Percentiles rank a stretch among this genome's conserved stretches.
Conservation (phyloP, 768 basidiomycete genomes). For the Lactarius evosmus region DNA sequence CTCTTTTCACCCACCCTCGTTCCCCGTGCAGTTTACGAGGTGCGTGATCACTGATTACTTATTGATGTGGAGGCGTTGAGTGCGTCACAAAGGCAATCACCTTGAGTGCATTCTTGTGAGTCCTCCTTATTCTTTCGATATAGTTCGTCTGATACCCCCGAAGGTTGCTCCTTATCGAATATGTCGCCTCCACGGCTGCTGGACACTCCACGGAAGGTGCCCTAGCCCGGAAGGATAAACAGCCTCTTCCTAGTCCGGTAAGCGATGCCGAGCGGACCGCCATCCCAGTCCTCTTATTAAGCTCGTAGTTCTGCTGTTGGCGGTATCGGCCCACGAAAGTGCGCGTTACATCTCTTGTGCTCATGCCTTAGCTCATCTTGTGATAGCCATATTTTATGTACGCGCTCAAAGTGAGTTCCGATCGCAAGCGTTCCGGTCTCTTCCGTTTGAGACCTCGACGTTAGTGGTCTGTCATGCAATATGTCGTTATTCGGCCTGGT, state of each 20-base stretch:
- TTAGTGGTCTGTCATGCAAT: constrained; percentile 88
- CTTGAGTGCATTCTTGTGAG: constrained; percentile 82
- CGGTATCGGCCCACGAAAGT: constrained; percentile 80
- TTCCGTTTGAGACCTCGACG: constrained; percentile 13
- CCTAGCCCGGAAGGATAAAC: constrained; percentile 77
- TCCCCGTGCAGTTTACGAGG: constrained; percentile 60
- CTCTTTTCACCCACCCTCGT: constrained; percentile 35
- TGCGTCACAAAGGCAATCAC: constrained; percentile 58
- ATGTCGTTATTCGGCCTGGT: constrained; percentile 69
- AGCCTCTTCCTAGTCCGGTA: constrained; percentile 64
- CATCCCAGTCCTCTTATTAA: neutral
- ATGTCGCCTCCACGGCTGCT: constrained; percentile 66
- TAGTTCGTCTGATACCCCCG: neutral
- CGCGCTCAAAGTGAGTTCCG: constrained; percentile 61
- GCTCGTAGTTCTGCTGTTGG: constrained; percentile 69
- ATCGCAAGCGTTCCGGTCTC: neutral
- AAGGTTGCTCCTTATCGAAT: constrained; percentile 80
- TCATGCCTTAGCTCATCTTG: constrained; percentile 17
- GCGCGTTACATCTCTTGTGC: neutral
- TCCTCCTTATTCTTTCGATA: constrained; percentile 16
- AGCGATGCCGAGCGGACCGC: constrained; percentile 28
- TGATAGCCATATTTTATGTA: constrained; percentile 83
- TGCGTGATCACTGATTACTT: constrained; percentile 30
- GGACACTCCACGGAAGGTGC: constrained; percentile 64
- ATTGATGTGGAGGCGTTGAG: neutral